Evolutionary conservation across 768 basidiomycete species (phyloP).

Genomic region (Boletus rubropictus): DNA sequence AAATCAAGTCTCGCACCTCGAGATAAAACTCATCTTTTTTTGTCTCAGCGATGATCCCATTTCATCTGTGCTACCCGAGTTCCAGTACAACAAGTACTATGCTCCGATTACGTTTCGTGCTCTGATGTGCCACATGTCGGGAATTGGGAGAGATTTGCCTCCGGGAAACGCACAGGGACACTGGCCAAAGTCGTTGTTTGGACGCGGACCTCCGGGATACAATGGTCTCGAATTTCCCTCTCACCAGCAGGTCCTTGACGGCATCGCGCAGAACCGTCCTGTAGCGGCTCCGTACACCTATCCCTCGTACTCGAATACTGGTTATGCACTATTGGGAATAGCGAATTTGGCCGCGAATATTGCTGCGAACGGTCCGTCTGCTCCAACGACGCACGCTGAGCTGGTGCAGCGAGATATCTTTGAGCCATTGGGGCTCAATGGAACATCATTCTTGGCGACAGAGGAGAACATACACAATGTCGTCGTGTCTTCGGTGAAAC

Average conservation of each 20-base stretch:
- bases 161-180: constrained; percentile 25
- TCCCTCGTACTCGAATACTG: constrained; percentile 40
- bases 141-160: constrained; percentile 33
- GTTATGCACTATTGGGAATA: constrained; percentile 31
- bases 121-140: constrained; percentile 38
- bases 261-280: constrained; percentile 35
- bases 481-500: constrained; percentile 35
- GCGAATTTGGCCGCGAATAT: constrained; percentile 33
- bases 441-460: constrained; percentile 39
- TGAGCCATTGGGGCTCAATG: constrained; percentile 39
- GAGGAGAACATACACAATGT: constrained; percentile 32
- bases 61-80: constrained; percentile 23
- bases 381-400: constrained; percentile 35
- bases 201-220: constrained; percentile 24
- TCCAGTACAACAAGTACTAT: constrained; percentile 17
- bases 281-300: constrained; percentile 40
- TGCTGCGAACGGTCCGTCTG: constrained; percentile 11
- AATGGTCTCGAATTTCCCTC: constrained; percentile 31
- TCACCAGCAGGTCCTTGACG: constrained; percentile 30
- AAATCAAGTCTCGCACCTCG: background rate
- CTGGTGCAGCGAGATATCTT: constrained; percentile 47
- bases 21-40: background rate
- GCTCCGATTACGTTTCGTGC: constrained; percentile 36
- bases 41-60: constrained; percentile 45
- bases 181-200: constrained; percentile 38